These are phyloP conservation scores for Diphasiastrum complanatum DNA, from an alignment of 83 land plant species.

Conservation along the genomic window DNA sequence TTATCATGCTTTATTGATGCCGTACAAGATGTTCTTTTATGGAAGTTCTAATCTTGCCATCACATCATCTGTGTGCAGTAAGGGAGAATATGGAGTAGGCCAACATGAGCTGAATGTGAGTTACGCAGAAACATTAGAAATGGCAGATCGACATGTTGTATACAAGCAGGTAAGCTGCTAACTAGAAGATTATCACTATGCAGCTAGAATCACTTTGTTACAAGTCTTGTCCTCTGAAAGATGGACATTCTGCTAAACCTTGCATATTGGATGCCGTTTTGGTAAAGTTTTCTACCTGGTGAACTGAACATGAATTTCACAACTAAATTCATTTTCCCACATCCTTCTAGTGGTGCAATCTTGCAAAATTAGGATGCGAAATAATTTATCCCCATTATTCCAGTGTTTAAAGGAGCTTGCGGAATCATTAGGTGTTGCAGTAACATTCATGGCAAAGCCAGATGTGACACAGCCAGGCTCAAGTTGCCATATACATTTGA, in stretches of 20 bases:
- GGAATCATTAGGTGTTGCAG: slow-evolving; percentile 19
- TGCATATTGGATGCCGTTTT: too few relatives aligned
- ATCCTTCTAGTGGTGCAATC: too few relatives aligned
- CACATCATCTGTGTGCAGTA: slow-evolving; percentile 16
- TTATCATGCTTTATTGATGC: not conserved
- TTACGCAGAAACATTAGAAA: slow-evolving; percentile 25
- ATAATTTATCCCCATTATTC: too few relatives aligned
- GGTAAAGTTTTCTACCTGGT: too few relatives aligned
- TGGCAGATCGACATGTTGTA: slow-evolving; percentile 34
- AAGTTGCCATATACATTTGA: slow-evolving; percentile 29
- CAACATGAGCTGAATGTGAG: slow-evolving; percentile 31
- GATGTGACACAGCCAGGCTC: slow-evolving; percentile 26
- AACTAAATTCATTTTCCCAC: too few relatives aligned
- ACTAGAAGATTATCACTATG: too few relatives aligned
- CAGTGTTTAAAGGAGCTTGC: slow-evolving; percentile 33
- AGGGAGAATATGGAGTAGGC: slow-evolving; percentile 28
- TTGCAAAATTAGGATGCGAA: too few relatives aligned
- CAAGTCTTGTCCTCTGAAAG: too few relatives aligned
- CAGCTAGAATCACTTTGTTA: too few relatives aligned
- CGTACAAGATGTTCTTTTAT: not conserved
- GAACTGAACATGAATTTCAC: too few relatives aligned
- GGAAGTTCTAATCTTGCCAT: too few relatives aligned
- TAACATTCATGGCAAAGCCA: slow-evolving; percentile 31
- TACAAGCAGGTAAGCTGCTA: slow-evolving; percentile 33
- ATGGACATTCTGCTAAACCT: too few relatives aligned